These are phyloP conservation scores for Candida quercuum DNA, from an alignment of 805 yeast species.

Conservation along the genomic window DNA sequence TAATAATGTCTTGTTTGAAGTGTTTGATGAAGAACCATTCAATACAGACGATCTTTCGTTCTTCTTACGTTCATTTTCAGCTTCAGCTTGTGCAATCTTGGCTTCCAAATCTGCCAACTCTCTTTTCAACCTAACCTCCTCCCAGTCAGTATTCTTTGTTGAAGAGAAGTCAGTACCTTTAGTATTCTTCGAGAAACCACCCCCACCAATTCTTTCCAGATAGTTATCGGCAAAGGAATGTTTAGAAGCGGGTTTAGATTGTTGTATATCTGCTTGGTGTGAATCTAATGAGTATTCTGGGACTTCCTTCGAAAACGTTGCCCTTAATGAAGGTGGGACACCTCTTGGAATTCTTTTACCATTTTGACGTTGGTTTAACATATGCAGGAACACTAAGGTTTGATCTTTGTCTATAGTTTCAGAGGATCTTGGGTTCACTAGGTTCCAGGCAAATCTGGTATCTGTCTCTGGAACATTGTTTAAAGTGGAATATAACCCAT, in stretches of 20 bases:
- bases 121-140: constrained; percentile 75
- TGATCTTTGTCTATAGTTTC: constrained; percentile 93
- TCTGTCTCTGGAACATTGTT: constrained; percentile 76
- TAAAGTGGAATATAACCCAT: constrained; percentile 63
- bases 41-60: constrained; percentile 21
- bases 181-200: constrained; percentile 28
- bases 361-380: constrained; percentile 81
- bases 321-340: constrained; percentile 90
- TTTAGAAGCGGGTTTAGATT: constrained; percentile 19
- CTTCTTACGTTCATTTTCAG: constrained; percentile 35
- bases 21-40: constrained; percentile 21
- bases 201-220: constrained; percentile 52
- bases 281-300: constrained; percentile 68
- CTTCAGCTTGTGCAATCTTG: constrained; percentile 53
- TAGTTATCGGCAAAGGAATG: constrained; percentile 49
- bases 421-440: constrained; percentile 85
- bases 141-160: constrained; percentile 83
- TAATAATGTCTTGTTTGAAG: constrained; percentile 23
- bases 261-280: constrained; percentile 36
- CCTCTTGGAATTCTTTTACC: constrained; percentile 84
- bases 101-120: constrained; percentile 72
- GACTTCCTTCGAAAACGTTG: constrained; percentile 82
- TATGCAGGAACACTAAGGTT: constrained; percentile 81
- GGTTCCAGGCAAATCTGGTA: constrained; percentile 86
- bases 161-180: constrained; percentile 69